A percentile compares a stretch with the other conserved stretches of the same genome.
Conservation (phyloP, 1,284 basidiomycete genomes). For the Laetiporus sulphureus region DNA sequence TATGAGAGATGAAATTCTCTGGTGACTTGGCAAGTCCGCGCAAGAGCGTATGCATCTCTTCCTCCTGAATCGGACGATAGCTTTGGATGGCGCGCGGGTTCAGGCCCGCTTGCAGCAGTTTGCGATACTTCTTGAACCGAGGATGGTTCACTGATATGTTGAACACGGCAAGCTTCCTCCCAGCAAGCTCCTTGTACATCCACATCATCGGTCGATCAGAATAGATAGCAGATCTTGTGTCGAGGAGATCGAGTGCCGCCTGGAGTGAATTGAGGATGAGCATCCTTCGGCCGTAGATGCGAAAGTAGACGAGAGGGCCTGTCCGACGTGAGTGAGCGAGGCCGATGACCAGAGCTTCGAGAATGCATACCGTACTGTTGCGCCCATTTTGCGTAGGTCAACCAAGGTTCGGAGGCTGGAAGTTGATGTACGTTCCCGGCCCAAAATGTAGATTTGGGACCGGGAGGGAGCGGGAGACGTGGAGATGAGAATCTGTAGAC, state of each 20-base stretch:
- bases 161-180: slow-evolving; percentile 25
- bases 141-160: slow-evolving; percentile 30
- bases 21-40: slow-evolving; percentile 30
- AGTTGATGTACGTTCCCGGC: slow-evolving; percentile 3
- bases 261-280: slow-evolving; percentile 8
- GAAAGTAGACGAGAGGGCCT: slow-evolving; percentile 24
- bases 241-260: slow-evolving; percentile 13
- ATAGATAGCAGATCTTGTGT: slow-evolving; percentile 10
- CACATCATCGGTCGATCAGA: slow-evolving; percentile 24
- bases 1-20: slow-evolving; percentile 29
- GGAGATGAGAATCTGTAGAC: background rate
- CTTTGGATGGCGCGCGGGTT: slow-evolving; percentile 26
- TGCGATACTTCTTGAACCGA: slow-evolving; percentile 34
- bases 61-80: slow-evolving; percentile 28
- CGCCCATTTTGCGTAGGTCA: background rate
- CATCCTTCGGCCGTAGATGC: slow-evolving; percentile 4
- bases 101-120: slow-evolving; percentile 30
- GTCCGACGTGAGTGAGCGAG: background rate
- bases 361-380: background rate
- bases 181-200: slow-evolving; percentile 38
- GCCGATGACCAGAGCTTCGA: background rate
- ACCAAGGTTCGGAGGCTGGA: background rate
- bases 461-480: background rate
- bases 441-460: background rate
- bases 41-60: slow-evolving; percentile 32